A percentile compares a stretch with the other conserved stretches of the same genome.
Conservation (phyloP, 352 stramenopile genomes). For the Pythium periplocum region DNA sequence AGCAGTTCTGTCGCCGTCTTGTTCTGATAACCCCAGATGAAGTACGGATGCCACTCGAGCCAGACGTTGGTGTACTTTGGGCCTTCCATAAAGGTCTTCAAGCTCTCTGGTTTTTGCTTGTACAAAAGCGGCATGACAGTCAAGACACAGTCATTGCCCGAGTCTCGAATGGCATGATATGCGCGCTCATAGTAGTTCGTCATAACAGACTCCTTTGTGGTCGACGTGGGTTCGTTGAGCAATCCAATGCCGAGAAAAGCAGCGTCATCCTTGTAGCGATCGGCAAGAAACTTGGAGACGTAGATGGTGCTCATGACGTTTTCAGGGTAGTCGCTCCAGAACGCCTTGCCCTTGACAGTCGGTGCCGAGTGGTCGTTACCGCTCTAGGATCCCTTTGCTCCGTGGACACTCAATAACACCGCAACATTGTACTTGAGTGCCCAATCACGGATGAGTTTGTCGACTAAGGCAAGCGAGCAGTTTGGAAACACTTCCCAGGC, state of each 20-base stretch:
- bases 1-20: too few relatives aligned
- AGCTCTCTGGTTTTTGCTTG: too few relatives aligned
- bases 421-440: slow-evolving; percentile 45
- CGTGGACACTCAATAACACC: slow-evolving; percentile 46
- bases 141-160: slow-evolving; percentile 18
- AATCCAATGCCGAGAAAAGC: slow-evolving; percentile 22
- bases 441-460: slow-evolving; percentile 44
- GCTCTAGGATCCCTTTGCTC: slow-evolving; percentile 51
- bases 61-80: not conserved
- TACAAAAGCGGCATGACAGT: not conserved
- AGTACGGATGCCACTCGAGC: slow-evolving; percentile 24
- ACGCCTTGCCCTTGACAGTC: slow-evolving; percentile 1
- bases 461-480: slow-evolving; percentile 34
- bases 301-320: slow-evolving; percentile 1
- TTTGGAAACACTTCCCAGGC: slow-evolving; percentile 30
- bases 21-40: slow-evolving; percentile 14
- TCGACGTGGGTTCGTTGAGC: slow-evolving; percentile 4
- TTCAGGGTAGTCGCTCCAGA: slow-evolving; percentile 2
- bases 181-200: slow-evolving; percentile 5
- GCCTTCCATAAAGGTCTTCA: too few relatives aligned
- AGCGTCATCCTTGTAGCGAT: slow-evolving; percentile 8
- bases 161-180: not conserved
- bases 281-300: not conserved
- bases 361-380: slow-evolving; percentile 34
- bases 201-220: not conserved